Percentiles rank a stretch among this genome's conserved stretches.
These are phyloP conservation scores for Pneumocystis oryctolagi DNA, from an alignment of 1,139 yeast species.

Conservation along the genomic window DNA sequence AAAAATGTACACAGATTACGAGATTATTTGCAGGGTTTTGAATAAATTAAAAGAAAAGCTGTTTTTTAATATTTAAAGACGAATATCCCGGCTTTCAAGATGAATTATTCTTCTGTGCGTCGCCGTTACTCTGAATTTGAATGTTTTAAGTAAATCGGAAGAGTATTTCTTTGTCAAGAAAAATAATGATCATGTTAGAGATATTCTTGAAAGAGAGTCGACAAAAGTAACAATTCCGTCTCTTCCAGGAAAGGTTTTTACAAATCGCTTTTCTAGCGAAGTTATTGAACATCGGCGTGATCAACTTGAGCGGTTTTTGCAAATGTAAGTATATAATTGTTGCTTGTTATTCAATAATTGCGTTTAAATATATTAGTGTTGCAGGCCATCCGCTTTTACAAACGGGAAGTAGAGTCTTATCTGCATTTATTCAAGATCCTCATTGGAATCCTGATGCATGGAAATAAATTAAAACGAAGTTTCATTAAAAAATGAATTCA, in stretches of 20 bases:
- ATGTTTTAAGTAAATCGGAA: conserved; percentile 29
- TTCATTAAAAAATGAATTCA: neutral
- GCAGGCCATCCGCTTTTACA: conserved; percentile 91
- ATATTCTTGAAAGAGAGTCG: conserved; percentile 58
- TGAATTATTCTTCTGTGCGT: conserved; percentile 52
- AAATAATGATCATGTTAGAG: conserved; percentile 25
- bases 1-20: conserved; percentile 77
- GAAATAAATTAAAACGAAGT: neutral
- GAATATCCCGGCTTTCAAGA: conserved; percentile 66
- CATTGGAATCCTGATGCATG: conserved; percentile 41
- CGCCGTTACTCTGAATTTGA: conserved; percentile 87
- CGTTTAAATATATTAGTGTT: conserved; percentile 29
- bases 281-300: conserved; percentile 71
- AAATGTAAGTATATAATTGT: conserved; percentile 26
- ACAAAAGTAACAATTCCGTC: conserved; percentile 70
- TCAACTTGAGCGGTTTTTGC: conserved; percentile 69
- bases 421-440: conserved; percentile 79
- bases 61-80: conserved; percentile 18
- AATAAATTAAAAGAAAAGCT: neutral
- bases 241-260: conserved; percentile 70
- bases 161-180: neutral
- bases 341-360: neutral
- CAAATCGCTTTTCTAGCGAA: conserved; percentile 65
- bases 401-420: conserved; percentile 70
- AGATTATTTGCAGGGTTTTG: conserved; percentile 56